Percentiles rank a stretch among this genome's conserved stretches.
phyloP scores from a whole-genome alignment of 192 early-diverging fungal species.

The Allomyces arbusculus region DNA sequence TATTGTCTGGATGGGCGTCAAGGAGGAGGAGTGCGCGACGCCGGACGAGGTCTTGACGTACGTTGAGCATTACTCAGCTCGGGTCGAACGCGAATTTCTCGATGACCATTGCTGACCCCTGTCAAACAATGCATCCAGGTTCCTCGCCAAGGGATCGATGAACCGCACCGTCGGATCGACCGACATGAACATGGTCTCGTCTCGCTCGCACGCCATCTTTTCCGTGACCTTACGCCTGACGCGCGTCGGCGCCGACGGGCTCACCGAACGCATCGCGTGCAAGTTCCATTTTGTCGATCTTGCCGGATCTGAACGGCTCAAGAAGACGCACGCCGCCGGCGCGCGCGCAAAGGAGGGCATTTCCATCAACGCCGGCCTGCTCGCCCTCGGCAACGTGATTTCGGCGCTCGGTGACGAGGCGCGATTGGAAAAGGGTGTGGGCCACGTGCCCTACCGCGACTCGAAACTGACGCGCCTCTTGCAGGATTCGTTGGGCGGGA shows the following conservation, averaged over 20 bases:
- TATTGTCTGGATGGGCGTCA: slow-evolving; percentile 69
- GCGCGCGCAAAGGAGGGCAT: slow-evolving; percentile 92
- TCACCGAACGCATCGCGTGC: slow-evolving; percentile 26
- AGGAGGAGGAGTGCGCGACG: slow-evolving; percentile 46
- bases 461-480: slow-evolving; percentile 92
- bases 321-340: slow-evolving; percentile 78
- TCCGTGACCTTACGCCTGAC: slow-evolving; percentile 55
- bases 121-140: neutral
- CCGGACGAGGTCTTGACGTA: slow-evolving; percentile 55
- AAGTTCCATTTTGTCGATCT: slow-evolving; percentile 99
- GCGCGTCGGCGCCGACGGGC: too few relatives aligned
- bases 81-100: too few relatives aligned
- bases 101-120: too few relatives aligned
- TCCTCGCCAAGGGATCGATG: slow-evolving; percentile 46
- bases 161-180: slow-evolving; percentile 81
- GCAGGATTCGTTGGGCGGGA: slow-evolving; percentile 90
- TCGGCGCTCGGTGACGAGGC: slow-evolving; percentile 69
- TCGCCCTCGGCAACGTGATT: slow-evolving; percentile 95
- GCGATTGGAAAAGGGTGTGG: neutral
- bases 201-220: slow-evolving; percentile 93
- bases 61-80: neutral
- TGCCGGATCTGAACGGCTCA: slow-evolving; percentile 87
- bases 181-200: slow-evolving; percentile 90
- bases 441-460: slow-evolving; percentile 89
- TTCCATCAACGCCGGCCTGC: slow-evolving; percentile 83